Evolutionary conservation across 441 rosid genomes (phyloP).

Genomic region (Erysimum pusillum): DNA sequence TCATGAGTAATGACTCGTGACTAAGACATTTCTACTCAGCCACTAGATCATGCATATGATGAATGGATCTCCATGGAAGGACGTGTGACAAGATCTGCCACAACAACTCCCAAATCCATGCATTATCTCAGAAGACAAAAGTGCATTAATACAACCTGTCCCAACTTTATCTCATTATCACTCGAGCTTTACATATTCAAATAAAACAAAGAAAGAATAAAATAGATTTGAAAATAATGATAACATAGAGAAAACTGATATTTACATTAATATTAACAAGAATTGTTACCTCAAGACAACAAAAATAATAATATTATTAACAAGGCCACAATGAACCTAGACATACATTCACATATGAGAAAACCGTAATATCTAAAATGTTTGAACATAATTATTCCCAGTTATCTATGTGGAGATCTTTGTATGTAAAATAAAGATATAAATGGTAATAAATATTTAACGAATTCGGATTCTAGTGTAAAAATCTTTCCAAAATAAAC

Average conservation of each 20-base stretch:
- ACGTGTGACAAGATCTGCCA: slow-evolving; percentile 49
- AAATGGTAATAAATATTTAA: neutral
- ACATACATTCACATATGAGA: neutral
- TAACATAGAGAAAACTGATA: neutral
- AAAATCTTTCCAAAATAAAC: neutral
- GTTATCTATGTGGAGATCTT: neutral
- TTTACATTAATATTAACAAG: neutral
- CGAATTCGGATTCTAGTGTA: neutral
- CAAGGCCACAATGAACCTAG: slow-evolving; percentile 12
- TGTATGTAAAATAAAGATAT: neutral
- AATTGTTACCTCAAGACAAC: neutral
- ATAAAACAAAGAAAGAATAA: neutral
- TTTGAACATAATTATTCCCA: neutral
- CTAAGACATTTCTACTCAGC: slow-evolving; percentile 34
- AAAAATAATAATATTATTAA: neutral
- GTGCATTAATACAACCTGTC: slow-evolving; percentile 44
- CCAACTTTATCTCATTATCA: slow-evolving; percentile 24
- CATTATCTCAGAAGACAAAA: slow-evolving; percentile 31
- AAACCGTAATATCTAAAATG: neutral
- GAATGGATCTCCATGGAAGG: slow-evolving; percentile 42
- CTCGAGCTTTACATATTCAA: slow-evolving; percentile 15
- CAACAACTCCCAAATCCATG: slow-evolving; percentile 37
- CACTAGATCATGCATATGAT: slow-evolving; percentile 32
- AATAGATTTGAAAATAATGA: neutral
- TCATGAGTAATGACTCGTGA: slow-evolving; percentile 13